phyloP scores from a whole-genome alignment of 331 rosid species.

The Telfairia occidentalis region DNA sequence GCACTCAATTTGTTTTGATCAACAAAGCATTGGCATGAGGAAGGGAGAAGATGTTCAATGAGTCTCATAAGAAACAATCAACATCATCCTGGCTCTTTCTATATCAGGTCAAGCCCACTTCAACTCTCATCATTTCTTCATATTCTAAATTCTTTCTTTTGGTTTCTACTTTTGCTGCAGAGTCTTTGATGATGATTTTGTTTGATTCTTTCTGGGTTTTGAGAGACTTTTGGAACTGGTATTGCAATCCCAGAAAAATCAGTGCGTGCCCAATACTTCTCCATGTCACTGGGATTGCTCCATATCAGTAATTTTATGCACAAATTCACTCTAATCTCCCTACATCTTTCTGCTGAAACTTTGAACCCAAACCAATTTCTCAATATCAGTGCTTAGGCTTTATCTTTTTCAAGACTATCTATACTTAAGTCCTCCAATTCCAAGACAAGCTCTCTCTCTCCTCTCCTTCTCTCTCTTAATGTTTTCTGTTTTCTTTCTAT shows the following conservation, averaged over 20 bases:
- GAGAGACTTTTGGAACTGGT: not conserved
- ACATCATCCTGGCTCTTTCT: conserved; percentile 27
- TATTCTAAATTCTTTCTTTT: not conserved
- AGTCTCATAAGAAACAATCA: conserved; percentile 32
- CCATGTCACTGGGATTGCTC: not conserved
- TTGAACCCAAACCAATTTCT: not conserved
- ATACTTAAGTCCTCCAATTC: not conserved
- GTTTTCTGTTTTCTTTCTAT: not conserved
- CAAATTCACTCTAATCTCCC: not conserved
- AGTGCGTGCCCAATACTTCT: not conserved
- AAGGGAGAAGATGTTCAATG: conserved; percentile 40
- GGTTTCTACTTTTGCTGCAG: not conserved
- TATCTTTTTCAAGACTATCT: not conserved
- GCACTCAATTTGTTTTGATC: conserved; percentile 2
- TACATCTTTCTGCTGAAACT: not conserved
- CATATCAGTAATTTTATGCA: not conserved
- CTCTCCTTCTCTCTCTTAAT: conserved; percentile 1
- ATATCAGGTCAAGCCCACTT: conserved; percentile 36
- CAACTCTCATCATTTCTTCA: not conserved
- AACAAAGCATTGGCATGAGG: conserved; percentile 35
- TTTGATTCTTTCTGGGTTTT: not conserved
- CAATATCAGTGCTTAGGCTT: not conserved
- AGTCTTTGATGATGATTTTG: not conserved
- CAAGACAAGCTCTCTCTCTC: not conserved
- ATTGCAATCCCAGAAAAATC: too few species aligned